These are phyloP conservation scores for Dalbergia oliveri DNA, from an alignment of 306 rosid species.

Conservation along the genomic window DNA sequence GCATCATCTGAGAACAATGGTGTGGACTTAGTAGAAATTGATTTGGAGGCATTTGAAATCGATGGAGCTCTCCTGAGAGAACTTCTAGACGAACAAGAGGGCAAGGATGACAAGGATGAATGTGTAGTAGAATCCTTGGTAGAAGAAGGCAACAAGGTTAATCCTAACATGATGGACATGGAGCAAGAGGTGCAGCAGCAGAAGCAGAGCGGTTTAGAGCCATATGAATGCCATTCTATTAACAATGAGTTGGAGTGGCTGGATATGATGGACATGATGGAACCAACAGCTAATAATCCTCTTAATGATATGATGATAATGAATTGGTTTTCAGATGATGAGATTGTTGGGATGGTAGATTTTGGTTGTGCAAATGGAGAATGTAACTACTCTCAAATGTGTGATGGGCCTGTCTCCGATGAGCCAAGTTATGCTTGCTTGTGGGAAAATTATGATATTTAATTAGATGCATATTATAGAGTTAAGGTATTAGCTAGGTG, in stretches of 20 bases:
- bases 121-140: constrained; percentile 17
- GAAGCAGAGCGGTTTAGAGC: constrained; percentile 30
- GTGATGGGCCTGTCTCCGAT: constrained; percentile 39
- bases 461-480: constrained; percentile 23
- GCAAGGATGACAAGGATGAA: not conserved
- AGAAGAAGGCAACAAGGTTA: not conserved
- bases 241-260: constrained; percentile 51
- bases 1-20: constrained; percentile 49
- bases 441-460: constrained; percentile 51
- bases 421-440: constrained; percentile 53
- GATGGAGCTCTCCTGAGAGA: constrained; percentile 70
- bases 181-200: constrained; percentile 12
- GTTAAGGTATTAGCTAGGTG: constrained; percentile 18
- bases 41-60: constrained; percentile 63
- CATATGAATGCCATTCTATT: not conserved
- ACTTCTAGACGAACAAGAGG: constrained; percentile 60
- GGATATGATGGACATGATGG: constrained; percentile 46
- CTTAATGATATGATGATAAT: constrained; percentile 37
- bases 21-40: constrained; percentile 53
- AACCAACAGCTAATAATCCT: constrained; percentile 35
- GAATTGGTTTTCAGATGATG: constrained; percentile 59
- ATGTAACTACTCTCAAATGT: constrained; percentile 36
- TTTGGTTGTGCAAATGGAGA: constrained; percentile 55
- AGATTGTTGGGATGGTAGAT: constrained; percentile 48
- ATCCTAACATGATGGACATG: not conserved